Evolutionary conservation across 352 stramenopile species (phyloP).

Genomic region (Thraustochytrium sp.): DNA sequence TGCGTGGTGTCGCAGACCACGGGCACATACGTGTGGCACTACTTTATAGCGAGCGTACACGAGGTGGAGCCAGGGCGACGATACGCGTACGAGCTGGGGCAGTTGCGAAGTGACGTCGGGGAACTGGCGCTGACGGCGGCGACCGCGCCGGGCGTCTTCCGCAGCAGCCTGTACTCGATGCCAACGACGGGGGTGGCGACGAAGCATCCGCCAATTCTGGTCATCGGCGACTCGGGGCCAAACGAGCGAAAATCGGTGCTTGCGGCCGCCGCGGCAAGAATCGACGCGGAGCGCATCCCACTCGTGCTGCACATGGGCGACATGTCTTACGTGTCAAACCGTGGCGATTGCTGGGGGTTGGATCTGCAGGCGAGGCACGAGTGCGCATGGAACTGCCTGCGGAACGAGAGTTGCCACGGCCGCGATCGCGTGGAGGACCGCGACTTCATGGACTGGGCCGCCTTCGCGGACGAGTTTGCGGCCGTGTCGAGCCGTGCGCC

Average conservation of each 20-base stretch:
- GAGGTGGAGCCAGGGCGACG: background rate
- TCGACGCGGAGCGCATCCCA: background rate
- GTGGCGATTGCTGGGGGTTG: background rate
- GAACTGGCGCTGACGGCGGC: background rate
- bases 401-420: background rate
- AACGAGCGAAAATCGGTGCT: background rate
- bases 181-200: no score
- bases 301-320: constrained; percentile 17
- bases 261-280: background rate
- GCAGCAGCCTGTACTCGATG: background rate
- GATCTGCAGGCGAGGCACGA: background rate
- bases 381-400: constrained; percentile 8
- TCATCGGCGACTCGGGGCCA: constrained; percentile 9
- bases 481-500: background rate
- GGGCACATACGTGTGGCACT: constrained; percentile 26
- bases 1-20: constrained; percentile 1
- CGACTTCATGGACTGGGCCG: background rate
- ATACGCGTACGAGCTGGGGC: constrained; percentile 9
- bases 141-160: background rate
- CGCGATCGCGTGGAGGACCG: background rate
- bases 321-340: constrained; percentile 24
- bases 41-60: background rate
- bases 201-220: background rate
- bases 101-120: background rate
- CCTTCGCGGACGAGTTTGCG: background rate